Base-by-base conservation (phyloP, 257 asterid genomes). In the Capsicum chinense region DNA sequence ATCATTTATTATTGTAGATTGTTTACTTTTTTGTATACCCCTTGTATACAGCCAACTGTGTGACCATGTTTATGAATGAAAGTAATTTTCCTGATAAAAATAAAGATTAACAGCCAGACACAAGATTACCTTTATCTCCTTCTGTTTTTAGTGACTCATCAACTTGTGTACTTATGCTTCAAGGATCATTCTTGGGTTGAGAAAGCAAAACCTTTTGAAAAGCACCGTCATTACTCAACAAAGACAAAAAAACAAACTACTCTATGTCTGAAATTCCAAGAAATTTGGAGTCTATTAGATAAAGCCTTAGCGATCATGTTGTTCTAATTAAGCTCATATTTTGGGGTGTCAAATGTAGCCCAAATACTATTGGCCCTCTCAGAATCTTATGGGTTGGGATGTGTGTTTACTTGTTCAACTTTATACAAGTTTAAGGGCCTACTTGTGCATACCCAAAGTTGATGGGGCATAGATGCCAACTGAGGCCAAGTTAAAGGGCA, bases 101-200 rank as follows among this genome's bases (percentile, higher is more conserved):
- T 26, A 26, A 26, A 26, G 37, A 76, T 50, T 13, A 21, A 74
- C 3, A 3, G 62, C 62, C 81, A 21, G 19, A 74, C 37, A 50
- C 3, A 19, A 50, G 62, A 74, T 48, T 11, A 12, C 60, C 12
- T 48, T 11, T 60, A 10, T 21, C 62, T 74, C 7, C 42, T 74
- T 74, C 16, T 74, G 4, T 21, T 6, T 74, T 50, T 15, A 74
- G 39, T 26, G 37, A 50, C 47, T 4, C 47, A 21, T 74, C 81
- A 50, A 74, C 44, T 21, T 74, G 21, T 74, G 62, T 50, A 50
- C 62, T 21, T 19, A 74, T 74, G 62, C 44, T 74, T 52, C 81
- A 21, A 1, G 62, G 47, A 74, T 74, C 80, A 73, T 73, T 48
- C n/a, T 50, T 50, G 47, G 21, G 47, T 74, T 74, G 59, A 74